Evolutionary conservation across 1,284 basidiomycete genomes (phyloP), one percentile per base, ranked within the genome.

Genomic region (Phylloporus sp.): DNA sequence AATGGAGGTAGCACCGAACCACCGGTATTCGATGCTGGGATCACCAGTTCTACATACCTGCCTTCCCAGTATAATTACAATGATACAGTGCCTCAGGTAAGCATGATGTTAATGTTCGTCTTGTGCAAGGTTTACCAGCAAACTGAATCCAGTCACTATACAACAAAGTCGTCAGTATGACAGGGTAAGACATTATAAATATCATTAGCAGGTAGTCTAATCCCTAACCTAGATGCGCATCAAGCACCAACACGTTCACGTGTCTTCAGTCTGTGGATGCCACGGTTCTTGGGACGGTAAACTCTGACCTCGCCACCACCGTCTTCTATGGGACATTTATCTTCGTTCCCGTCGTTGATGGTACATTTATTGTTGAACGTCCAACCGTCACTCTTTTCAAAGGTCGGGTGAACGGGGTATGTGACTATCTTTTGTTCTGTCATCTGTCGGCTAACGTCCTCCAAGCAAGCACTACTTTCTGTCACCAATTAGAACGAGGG

Each of bases 301-400:
- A 79, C 67, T 17, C 57, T 3, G 49, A 64, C 3, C 52, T 80
- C 23, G 65, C 52, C 14, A 1, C 0, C 2, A 66, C 73, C 49
- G 65, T 19, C 35, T 78, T 82, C 68, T 75, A 65, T 63, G 78
- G 74, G 1, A 79, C 75, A 11, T 78, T 55, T 39, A 45, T 63
- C 5, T 75, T 78, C 25, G 72, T 76, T 53, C 81, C 81, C 0
- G 79, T 82, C 20, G 72, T 82, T 23, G 81, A 82, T 61, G 80
- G 78, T 1, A 71, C 71, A 11, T 78, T 80, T 62, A 80, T 81
- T 43, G 60, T 73, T 4, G 79, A 82, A 67, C 69, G 75, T 23
- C 68, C 20, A 68, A 68, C 71, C 12, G 63, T 70, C 55, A 74
- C 77, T 1, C 69, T 82, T 25, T 25, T 67, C 19, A 69, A 68